Conservation (phyloP, 106 monocot species). For the Iris macrosiphon region DNA sequence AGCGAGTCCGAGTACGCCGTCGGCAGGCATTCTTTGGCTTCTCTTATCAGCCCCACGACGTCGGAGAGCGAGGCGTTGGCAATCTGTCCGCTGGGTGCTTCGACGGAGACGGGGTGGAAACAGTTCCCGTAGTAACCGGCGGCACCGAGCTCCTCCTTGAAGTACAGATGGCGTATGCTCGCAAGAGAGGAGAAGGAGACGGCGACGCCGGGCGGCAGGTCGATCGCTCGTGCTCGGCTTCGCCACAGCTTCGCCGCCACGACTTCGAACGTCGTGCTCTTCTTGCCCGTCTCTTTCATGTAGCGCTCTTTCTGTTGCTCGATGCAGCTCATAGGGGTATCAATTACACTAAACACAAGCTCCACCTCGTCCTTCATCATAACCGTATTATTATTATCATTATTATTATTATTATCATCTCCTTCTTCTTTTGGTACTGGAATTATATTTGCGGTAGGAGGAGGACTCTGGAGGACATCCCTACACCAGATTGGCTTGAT, state of each 20-base stretch:
- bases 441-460: not conserved
- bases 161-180: conserved; percentile 19
- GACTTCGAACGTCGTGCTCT: too few relatives aligned
- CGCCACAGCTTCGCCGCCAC: too few relatives aligned
- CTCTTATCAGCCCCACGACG: conserved; percentile 36
- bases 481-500: conserved; percentile 26
- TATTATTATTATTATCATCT: too few relatives aligned
- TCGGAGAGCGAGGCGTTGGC: conserved; percentile 16
- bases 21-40: conserved; percentile 37
- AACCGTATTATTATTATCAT: too few relatives aligned
- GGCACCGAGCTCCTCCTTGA: too few relatives aligned
- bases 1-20: conserved; percentile 35
- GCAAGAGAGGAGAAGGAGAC: conserved; percentile 28
- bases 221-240: conserved; percentile 15
- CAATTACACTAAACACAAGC: too few relatives aligned
- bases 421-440: not conserved
- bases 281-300: too few relatives aligned
- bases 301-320: too few relatives aligned
- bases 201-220: conserved; percentile 13
- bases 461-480: conserved; percentile 25
- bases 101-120: conserved; percentile 38
- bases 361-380: too few relatives aligned
- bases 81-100: conserved; percentile 13
- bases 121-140: conserved; percentile 53
- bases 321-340: too few relatives aligned